These are phyloP conservation scores for Limnanthes douglasii DNA, from an alignment of 345 rosid genomes.

Conservation along the genomic window DNA sequence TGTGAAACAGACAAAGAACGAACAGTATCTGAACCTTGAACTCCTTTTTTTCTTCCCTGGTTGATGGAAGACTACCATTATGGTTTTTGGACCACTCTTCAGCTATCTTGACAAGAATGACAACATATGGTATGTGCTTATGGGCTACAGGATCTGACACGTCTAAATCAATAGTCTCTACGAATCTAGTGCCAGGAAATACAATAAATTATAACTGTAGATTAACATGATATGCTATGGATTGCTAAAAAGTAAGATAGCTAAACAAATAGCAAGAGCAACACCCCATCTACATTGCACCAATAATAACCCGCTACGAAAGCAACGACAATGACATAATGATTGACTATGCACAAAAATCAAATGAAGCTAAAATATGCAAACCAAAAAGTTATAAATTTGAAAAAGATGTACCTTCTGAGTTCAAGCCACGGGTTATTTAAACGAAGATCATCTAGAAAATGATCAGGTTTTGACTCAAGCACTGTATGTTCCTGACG, in stretches of 20 bases:
- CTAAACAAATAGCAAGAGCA: too few species aligned
- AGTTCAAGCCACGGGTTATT: constrained; percentile 96
- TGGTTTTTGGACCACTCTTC: constrained; percentile 74
- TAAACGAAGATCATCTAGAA: constrained; percentile 84
- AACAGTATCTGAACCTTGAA: constrained; percentile 46
- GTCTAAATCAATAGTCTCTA: constrained; percentile 60
- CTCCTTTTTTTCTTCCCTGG: constrained; percentile 79
- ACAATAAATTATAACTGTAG: neutral
- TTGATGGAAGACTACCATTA: constrained; percentile 58
- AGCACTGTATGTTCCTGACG: constrained; percentile 76
- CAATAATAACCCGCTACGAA: too few species aligned
- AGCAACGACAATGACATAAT: too few species aligned
- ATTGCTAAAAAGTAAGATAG: too few species aligned
- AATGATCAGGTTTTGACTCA: constrained; percentile 98
- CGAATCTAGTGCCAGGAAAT: constrained; percentile 33
- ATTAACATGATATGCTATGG: too few species aligned
- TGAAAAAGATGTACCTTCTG: constrained; percentile 25
- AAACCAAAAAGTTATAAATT: constrained; percentile 2
- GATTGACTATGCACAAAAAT: too few species aligned
- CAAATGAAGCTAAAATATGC: neutral
- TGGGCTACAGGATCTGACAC: constrained; percentile 67
- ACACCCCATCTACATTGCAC: too few species aligned
- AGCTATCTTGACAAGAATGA: constrained; percentile 76
- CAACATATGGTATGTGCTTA: constrained; percentile 85
- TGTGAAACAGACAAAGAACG: constrained; percentile 4